Base-by-base conservation (phyloP, 2,329 filamentous ascomycete genomes). In the Sporothrix protearum region DNA sequence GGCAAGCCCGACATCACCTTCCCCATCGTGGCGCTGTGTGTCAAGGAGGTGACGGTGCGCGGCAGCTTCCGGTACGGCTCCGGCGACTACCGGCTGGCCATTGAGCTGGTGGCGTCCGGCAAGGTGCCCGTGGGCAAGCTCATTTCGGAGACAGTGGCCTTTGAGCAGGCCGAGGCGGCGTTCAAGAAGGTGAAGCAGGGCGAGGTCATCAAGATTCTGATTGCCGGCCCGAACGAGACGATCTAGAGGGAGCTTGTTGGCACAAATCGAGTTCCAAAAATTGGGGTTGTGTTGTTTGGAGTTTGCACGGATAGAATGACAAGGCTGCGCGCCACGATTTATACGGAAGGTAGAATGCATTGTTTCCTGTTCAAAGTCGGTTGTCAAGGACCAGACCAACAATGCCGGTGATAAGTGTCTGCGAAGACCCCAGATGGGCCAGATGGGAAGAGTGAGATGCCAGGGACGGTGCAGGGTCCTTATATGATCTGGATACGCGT, bases 61-160 rank as follows among this genome's bases (percentile, higher is more conserved):
- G 95, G 95, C 28, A 94, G 91, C 74, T 98, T 98, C 86, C 88
- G 95, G 51, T 98, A 98, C 81, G 91, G 91, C 3, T 87, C 89
- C 70, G 94, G 94, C 25, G 95, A 97, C 81, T 98, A 97, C 81
- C 87, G 90, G 79, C 87, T 94, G 7, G 93, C 93, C 4, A 85
- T 97, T 61, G 88, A 93, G 74, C 85, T 98, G 73, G 88, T 97
- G 0, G 86, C 87, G 8, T 85, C 83, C 33, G 92, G 92, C 67
- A 89, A 88, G 79, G 87, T 98, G 53, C 88, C 92, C 59, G 91
- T 94, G 73, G 96, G 96, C 88, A 88, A 88, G 80, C 84, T 98
- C 73, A 89, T 98, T 75, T 93, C 91, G 16, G 86, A 87, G 39
- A 88, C 89, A 36, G 93, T 97, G 68, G 85, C 87, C 66, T 98